Conservation (phyloP, 257 asterid species). For the Solanum ahanhuiri region DNA sequence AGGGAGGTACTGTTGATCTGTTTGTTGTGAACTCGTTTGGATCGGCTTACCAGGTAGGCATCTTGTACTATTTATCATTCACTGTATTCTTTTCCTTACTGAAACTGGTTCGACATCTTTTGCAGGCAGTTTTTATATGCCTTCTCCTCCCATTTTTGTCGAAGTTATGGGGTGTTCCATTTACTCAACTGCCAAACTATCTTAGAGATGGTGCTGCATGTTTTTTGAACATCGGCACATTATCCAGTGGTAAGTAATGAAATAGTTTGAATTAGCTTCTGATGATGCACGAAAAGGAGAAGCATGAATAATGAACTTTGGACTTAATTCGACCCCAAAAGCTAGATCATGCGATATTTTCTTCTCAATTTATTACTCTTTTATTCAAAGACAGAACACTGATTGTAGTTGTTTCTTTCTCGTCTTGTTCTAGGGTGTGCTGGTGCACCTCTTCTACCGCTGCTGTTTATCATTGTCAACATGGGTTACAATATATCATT, state of each 20-base stretch:
- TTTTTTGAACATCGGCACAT: constrained; percentile 73
- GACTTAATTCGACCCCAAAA: neutral
- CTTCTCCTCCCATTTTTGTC: constrained; percentile 92
- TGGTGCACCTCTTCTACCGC: constrained; percentile 86
- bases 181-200: constrained; percentile 64
- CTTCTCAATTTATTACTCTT: neutral
- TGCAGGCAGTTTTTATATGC: constrained; percentile 79
- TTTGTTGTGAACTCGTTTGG: constrained; percentile 90
- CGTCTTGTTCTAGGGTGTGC: constrained; percentile 44
- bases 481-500: constrained; percentile 81
- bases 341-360: neutral
- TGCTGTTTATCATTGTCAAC: constrained; percentile 76
- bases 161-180: constrained; percentile 90
- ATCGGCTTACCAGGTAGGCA: constrained; percentile 80
- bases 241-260: constrained; percentile 11
- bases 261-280: neutral
- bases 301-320: neutral
- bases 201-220: constrained; percentile 94
- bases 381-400: neutral
- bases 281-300: neutral
- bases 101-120: constrained; percentile 7
- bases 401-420: neutral
- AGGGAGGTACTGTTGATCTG: constrained; percentile 77
- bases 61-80: neutral
- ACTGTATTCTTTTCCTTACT: constrained; percentile 1